Base-by-base conservation (phyloP, 805 yeast species). In the Candida broadrunensis region DNA sequence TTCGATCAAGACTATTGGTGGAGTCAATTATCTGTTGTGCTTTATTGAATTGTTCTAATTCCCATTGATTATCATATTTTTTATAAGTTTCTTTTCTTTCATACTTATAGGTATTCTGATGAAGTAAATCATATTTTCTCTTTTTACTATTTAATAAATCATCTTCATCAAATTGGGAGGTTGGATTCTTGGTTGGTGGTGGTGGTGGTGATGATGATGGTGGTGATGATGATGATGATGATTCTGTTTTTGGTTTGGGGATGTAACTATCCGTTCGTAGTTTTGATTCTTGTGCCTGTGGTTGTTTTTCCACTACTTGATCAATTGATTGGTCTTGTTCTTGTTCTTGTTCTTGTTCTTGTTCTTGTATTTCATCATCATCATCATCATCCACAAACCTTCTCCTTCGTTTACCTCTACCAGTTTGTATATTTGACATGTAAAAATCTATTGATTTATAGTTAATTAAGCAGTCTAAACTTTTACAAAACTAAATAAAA, bases 71-170 rank as follows among this genome's bases (percentile, higher is more conserved):
- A 44, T 41, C 9, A n/a, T 50, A 5, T 26, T 26, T 26, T 5
- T 8, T 13, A 9, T 13, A 5, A 9, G 29, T 7, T 26, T 26
- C 29, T 11, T 13, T 8, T 13, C 14, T 8, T 13, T 26, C 29
- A 26, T 26, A 7, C 14, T 13, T 26, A 26, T 26, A 27, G 21
- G 14, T 32, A 8, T 41, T 46, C 2, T 67, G 54, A 41, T 72
- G 61, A 34, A 86, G 63, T 2, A 68, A 70, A 2, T 70, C 73
- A 37, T 71, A 73, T 54, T 83, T 85, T 20, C 81, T 58, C 46
- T 74, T 73, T 17, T 67, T 61, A 46, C 7, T 29, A 29, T 29
- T 29, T 6, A 13, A 14, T 3, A 18, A 29, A 14, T 14, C 14
- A 29, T 29, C 32, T 29, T 30, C 20, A 37, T 27, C 27, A 21